Conservation (phyloP, 305 asterid genomes). For the Solanum chacoense region DNA sequence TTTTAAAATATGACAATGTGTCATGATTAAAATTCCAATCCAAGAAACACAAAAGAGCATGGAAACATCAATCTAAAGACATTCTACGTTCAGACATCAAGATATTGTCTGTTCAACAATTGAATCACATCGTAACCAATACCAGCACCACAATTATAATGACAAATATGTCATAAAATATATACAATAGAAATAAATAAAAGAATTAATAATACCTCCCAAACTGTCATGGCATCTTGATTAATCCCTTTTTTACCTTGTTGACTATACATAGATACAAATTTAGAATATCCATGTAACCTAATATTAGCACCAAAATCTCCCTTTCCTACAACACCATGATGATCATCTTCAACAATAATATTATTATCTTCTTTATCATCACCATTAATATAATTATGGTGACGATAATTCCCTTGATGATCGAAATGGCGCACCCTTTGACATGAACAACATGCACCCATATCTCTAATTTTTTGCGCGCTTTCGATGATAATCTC, state of each 20-base stretch:
- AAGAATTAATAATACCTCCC: constrained; percentile 50
- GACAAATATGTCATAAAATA: background rate
- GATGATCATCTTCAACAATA: constrained; percentile 18
- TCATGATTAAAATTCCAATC: background rate
- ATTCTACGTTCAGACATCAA: too few relatives aligned
- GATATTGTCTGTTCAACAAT: background rate
- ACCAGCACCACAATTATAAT: background rate
- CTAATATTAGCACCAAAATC: constrained; percentile 63
- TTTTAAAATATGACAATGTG: background rate
- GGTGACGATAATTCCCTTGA: background rate
- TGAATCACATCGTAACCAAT: background rate
- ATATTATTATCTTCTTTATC: constrained; percentile 27
- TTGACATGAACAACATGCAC: constrained; percentile 87
- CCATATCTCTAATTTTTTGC: constrained; percentile 31
- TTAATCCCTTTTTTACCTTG: constrained; percentile 72
- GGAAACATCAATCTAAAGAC: background rate
- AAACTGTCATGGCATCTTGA: constrained; percentile 94
- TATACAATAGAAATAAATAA: background rate
- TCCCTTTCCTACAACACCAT: constrained; percentile 32
- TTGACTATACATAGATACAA: constrained; percentile 54
- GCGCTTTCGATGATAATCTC: background rate
- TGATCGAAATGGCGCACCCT: constrained; percentile 11
- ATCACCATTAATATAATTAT: constrained; percentile 1
- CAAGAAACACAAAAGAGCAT: background rate
- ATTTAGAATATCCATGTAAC: constrained; percentile 64